Conservation (phyloP, 768 basidiomycete genomes). For the Amanita molliuscula region DNA sequence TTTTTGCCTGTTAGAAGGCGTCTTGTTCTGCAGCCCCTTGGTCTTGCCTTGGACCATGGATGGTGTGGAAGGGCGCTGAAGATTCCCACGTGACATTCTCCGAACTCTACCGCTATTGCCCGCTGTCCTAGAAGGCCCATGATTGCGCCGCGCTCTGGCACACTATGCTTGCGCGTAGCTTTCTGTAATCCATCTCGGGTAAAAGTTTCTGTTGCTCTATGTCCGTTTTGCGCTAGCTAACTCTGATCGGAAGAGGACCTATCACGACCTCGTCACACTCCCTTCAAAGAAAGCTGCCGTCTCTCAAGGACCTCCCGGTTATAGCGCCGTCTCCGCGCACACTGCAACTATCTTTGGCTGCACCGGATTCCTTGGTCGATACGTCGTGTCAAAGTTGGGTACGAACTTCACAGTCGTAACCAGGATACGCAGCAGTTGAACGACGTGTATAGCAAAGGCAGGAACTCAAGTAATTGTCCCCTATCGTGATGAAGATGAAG, state of each 20-base stretch:
- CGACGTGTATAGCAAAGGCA: conserved; percentile 55
- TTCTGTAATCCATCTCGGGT: conserved; percentile 1
- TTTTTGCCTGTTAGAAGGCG: conserved; percentile 48
- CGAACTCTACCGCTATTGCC: conserved; percentile 16
- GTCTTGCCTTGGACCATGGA: conserved; percentile 73
- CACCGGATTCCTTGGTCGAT: conserved; percentile 91
- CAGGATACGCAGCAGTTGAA: conserved; percentile 1
- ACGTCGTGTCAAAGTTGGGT: conserved; percentile 92
- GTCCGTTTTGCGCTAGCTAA: not conserved
- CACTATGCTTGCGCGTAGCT: conserved; percentile 45
- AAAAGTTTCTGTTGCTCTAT: conserved; percentile 40
- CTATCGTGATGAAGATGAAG: conserved; percentile 92
- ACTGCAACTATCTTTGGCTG: conserved; percentile 95
- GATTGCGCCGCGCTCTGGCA: conserved; percentile 35
- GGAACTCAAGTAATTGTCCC: conserved; percentile 93
- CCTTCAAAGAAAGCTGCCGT: conserved; percentile 58
- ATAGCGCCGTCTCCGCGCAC: conserved; percentile 84
- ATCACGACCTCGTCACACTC: conserved; percentile 61
- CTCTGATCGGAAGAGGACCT: conserved; percentile 43
- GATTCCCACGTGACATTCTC: conserved; percentile 24
- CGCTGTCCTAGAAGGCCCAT: conserved; percentile 17
- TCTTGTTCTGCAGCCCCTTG: conserved; percentile 63
- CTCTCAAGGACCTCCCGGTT: conserved; percentile 69
- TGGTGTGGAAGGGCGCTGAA: conserved; percentile 2
- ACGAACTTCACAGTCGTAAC: conserved; percentile 14